Evolutionary conservation across 305 asterid genomes (phyloP).

Genomic region (Fraxinus velutina): DNA sequence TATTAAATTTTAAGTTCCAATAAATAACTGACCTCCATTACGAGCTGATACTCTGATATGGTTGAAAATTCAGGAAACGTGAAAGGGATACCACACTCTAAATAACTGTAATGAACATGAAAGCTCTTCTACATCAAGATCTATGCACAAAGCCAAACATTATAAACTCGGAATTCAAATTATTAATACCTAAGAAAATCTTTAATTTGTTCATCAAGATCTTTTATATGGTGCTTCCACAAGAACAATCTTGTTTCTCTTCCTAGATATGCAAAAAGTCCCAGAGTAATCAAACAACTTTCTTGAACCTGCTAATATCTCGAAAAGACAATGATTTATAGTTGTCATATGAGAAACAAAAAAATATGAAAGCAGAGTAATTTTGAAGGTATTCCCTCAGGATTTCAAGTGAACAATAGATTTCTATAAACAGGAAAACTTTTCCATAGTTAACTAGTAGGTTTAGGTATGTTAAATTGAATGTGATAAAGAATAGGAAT

Average conservation of each 20-base stretch:
- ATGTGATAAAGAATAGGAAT: slow-evolving; percentile 12
- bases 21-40: slow-evolving; percentile 63
- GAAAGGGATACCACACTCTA: slow-evolving; percentile 70
- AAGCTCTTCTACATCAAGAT: slow-evolving; percentile 7
- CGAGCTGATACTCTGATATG: slow-evolving; percentile 62
- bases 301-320: slow-evolving; percentile 45
- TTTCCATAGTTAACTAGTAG: neutral
- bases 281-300: slow-evolving; percentile 57
- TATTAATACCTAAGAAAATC: slow-evolving; percentile 56
- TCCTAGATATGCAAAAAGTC: slow-evolving; percentile 72
- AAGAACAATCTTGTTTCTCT: slow-evolving; percentile 70
- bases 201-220: slow-evolving; percentile 53
- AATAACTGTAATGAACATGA: slow-evolving; percentile 46
- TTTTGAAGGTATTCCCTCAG: neutral
- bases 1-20: neutral
- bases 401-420: neutral
- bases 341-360: slow-evolving; percentile 8
- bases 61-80: slow-evolving; percentile 63
- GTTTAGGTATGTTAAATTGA: neutral
- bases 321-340: neutral
- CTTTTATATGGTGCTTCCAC: slow-evolving; percentile 54
- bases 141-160: slow-evolving; percentile 2
- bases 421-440: neutral
- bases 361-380: neutral
- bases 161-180: neutral